Conservation (phyloP, 345 rosid species). For the Citrus unshiu region DNA sequence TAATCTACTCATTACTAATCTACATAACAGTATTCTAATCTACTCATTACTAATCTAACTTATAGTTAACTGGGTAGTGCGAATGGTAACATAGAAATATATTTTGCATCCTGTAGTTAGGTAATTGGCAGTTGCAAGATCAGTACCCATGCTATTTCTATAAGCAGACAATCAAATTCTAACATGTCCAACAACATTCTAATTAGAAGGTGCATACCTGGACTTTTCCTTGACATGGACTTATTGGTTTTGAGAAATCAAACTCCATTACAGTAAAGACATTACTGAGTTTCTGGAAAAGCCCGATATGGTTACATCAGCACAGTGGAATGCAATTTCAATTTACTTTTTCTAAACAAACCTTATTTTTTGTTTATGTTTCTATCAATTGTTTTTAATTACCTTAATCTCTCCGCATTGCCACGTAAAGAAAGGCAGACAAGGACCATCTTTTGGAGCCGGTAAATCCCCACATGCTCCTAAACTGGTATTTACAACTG, state of each 20-base stretch:
- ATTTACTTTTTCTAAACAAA: neutral
- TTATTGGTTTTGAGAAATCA: conserved; percentile 59
- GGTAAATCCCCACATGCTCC: conserved; percentile 80
- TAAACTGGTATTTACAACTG: conserved; percentile 64
- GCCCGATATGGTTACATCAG: neutral
- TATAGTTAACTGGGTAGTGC: neutral
- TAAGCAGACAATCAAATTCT: neutral
- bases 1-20: neutral
- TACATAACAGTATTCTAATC: neutral
- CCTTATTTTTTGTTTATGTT: neutral
- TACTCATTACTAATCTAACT: neutral
- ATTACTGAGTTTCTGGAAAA: conserved; percentile 67
- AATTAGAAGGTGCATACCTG: conserved; percentile 40
- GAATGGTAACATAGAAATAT: neutral
- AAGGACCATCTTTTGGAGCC: conserved; percentile 57
- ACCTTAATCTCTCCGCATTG: conserved; percentile 88
- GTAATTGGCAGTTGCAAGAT: neutral
- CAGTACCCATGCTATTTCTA: neutral
- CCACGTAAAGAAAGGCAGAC: conserved; percentile 74
- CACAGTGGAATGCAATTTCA: neutral
- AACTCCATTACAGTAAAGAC: conserved; percentile 66
- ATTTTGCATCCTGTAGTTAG: neutral
- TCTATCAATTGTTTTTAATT: conserved; percentile 6
- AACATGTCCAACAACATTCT: neutral
- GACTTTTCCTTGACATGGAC: conserved; percentile 55